Conservation (phyloP, 2,329 filamentous ascomycete genomes). For the Ambrosiella beaveri region DNA sequence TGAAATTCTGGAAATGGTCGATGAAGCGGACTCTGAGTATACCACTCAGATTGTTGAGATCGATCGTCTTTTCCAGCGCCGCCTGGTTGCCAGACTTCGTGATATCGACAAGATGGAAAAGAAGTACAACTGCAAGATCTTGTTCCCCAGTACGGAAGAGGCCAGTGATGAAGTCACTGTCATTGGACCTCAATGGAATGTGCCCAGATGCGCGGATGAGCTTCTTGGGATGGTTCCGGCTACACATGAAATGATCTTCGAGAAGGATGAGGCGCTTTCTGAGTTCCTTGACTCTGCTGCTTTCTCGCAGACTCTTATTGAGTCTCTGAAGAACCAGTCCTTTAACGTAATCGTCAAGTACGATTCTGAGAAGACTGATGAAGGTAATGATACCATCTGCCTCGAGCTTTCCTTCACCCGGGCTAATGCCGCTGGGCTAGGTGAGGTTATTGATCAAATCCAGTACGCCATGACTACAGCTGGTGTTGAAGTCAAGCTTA, state of each 20-base stretch:
- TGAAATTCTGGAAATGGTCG: slow-evolving; percentile 98
- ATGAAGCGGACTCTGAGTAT: slow-evolving; percentile 90
- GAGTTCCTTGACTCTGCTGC: slow-evolving; percentile 68
- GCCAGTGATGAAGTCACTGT: slow-evolving; percentile 93
- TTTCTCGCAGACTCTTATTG: slow-evolving; percentile 62
- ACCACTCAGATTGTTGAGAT: slow-evolving; percentile 87
- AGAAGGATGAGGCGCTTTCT: slow-evolving; percentile 56
- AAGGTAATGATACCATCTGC: slow-evolving; percentile 39
- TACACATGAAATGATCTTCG: slow-evolving; percentile 77
- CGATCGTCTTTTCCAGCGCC: slow-evolving; percentile 86
- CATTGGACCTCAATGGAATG: slow-evolving; percentile 93
- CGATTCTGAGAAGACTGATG: slow-evolving; percentile 36
- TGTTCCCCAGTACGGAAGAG: slow-evolving; percentile 92
- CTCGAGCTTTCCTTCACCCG: slow-evolving; percentile 74
- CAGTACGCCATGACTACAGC: slow-evolving; percentile 71
- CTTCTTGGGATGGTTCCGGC: slow-evolving; percentile 97
- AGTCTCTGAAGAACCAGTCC: slow-evolving; percentile 77
- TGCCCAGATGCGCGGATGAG: slow-evolving; percentile 89
- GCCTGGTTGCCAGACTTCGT: slow-evolving; percentile 70
- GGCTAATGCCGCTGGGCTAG: slow-evolving; percentile 88
- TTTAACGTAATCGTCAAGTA: slow-evolving; percentile 64
- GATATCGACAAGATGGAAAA: slow-evolving; percentile 93
- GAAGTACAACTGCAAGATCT: slow-evolving; percentile 99
- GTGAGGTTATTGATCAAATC: slow-evolving; percentile 90
- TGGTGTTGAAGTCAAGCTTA: slow-evolving; percentile 69